These are phyloP conservation scores for Eucalyptus curtisii DNA, from an alignment of 345 rosid species.

Conservation along the genomic window DNA sequence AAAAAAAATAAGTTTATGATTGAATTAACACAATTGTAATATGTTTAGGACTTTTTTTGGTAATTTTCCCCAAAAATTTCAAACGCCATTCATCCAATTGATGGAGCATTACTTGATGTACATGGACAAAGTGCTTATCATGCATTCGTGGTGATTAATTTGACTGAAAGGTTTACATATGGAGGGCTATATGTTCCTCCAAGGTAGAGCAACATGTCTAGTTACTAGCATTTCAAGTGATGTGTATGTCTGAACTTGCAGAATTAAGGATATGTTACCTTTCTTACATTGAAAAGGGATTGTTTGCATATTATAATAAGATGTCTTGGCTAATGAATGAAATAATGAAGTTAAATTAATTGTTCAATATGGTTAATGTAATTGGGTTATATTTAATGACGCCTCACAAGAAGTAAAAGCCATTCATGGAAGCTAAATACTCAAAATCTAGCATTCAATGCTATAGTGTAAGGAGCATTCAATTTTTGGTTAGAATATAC, in stretches of 20 bases:
- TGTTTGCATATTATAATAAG: neutral
- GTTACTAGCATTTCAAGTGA: neutral
- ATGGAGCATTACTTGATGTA: neutral
- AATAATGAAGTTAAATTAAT: neutral
- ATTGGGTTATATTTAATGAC: neutral
- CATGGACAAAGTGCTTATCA: neutral
- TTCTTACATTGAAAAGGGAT: neutral
- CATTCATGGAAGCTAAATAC: neutral
- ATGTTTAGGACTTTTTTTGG: no score
- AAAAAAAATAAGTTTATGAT: no score
- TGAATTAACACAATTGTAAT: no score
- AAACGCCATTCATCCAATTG: neutral
- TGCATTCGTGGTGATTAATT: neutral
- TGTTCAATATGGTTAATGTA: neutral
- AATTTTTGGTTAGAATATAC: neutral
- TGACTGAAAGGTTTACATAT: neutral
- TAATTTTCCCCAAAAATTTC: neutral
- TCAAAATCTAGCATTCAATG: neutral
- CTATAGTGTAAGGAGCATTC: neutral
- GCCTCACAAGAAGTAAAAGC: neutral
- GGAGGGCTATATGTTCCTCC: neutral
- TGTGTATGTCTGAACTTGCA: neutral
- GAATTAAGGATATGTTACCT: neutral
- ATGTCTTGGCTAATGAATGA: neutral
- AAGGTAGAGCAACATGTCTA: neutral